Conservation (phyloP, 192 early-diverging fungal genomes). For the Backusella circina region DNA sequence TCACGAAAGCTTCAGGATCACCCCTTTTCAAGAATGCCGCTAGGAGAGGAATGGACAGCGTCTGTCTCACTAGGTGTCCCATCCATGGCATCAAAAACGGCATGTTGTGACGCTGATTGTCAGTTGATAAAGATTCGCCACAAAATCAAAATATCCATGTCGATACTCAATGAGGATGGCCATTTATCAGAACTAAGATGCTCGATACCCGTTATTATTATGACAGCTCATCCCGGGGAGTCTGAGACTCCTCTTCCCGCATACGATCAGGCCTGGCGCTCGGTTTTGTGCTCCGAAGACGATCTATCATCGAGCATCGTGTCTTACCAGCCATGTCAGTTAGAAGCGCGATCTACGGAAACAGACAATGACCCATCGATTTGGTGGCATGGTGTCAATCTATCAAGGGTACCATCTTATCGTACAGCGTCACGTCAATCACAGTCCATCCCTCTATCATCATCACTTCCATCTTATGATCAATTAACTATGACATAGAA, state of each 20-base stretch:
- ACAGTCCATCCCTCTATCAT: neutral
- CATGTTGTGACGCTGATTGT: conserved; percentile 31
- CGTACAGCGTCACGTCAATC: conserved; percentile 4
- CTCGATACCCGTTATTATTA: conserved; percentile 29
- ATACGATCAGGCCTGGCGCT: conserved; percentile 26
- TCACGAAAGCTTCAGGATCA: neutral
- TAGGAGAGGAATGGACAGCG: conserved; percentile 1
- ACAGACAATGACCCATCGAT: neutral
- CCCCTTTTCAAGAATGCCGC: neutral
- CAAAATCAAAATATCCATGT: conserved; percentile 29
- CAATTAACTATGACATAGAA: neutral
- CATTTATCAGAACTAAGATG: conserved; percentile 35
- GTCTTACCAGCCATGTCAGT: neutral
- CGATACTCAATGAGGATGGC: conserved; percentile 23
- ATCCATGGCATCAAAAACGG: neutral
- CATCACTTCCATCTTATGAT: conserved; percentile 13
- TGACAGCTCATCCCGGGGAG: neutral
- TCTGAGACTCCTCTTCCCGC: conserved; percentile 16
- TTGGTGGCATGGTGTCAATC: conserved; percentile 23
- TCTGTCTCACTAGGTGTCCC: conserved; percentile 17
- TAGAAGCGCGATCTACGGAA: neutral
- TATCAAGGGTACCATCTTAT: conserved; percentile 23
- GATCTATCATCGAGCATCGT: neutral
- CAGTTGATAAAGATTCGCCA: conserved; percentile 33
- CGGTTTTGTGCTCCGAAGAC: conserved; percentile 2